Evolutionary conservation across 306 rosid species (phyloP), one percentile per base, ranked within the genome.

Genomic region (Quercus aquifolioides): DNA sequence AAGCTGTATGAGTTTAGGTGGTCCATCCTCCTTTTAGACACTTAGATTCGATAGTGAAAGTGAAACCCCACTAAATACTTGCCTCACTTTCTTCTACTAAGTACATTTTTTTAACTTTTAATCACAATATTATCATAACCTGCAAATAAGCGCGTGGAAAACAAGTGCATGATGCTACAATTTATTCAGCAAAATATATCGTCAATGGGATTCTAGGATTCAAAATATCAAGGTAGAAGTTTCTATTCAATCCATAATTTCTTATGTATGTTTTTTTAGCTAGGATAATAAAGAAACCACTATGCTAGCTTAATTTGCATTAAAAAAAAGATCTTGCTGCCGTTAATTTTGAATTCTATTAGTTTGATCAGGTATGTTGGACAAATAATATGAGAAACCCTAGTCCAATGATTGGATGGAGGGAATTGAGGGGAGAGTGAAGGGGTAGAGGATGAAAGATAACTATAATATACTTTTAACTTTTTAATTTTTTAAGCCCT

Each of bases 31-130:
- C 80, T 59, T 86, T 82, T 82, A 84, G 71, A 83, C 87, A 79
- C 73, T 55, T 80, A 43, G 88, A 89, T 91, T 88, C 86, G 84
- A 85, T 88, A 78, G 87, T 86, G 90, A 83, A 86, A 86, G 86
- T 65, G 88, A 89, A 83, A 78, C 84, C 80, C 89, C 90, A 91
- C 91, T 86, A 73, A 11, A 21, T 30, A 30, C 33, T 68, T 69
- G 78, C 80, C 19, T 62, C 15, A 28, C 51, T 54, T 74, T 65
- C 74, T 84, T 54, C 31, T 55, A 78, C 76, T 41, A 73, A 72
- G 79, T 23, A 41, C 70, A 18, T 21, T 84, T 58, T 65, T 23
- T 46, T 17, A 8, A 38, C 46, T 38, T 20, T 71, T 38, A 82
- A 57, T 56, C 65, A 71, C 60, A 75, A 80, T 63, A 56, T 74